A percentile compares a stretch with the other conserved stretches of the same genome.
These are phyloP conservation scores for Pseudofabraea citricarpa DNA, from an alignment of 2,329 filamentous ascomycete species.

Conservation along the genomic window DNA sequence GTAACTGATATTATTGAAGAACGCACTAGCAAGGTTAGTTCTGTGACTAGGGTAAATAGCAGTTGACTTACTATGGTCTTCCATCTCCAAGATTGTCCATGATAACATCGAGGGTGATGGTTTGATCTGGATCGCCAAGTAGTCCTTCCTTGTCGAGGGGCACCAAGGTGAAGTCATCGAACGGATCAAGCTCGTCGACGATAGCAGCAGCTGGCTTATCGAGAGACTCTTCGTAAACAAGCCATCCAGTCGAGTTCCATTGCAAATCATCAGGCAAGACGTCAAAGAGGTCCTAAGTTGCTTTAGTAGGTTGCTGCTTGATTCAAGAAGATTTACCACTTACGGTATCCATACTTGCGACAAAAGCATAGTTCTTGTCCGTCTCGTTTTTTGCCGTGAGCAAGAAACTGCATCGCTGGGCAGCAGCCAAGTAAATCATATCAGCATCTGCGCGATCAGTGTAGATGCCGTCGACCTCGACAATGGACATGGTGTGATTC, in stretches of 20 bases:
- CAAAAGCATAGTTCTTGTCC: constrained; percentile 59
- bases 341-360: constrained; percentile 63
- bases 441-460: constrained; percentile 54
- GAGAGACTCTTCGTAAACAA: constrained; percentile 49
- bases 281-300: constrained; percentile 55
- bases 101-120: constrained; percentile 56
- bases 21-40: constrained; percentile 31
- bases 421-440: constrained; percentile 62
- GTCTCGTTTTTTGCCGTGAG: constrained; percentile 60
- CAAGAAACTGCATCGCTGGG: constrained; percentile 61
- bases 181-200: constrained; percentile 58
- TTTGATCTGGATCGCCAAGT: constrained; percentile 56
- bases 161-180: constrained; percentile 69
- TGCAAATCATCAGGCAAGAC: constrained; percentile 61
- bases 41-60: not conserved
- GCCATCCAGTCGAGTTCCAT: constrained; percentile 62
- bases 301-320: not conserved
- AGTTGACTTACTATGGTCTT: constrained; percentile 51
- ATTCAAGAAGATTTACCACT: not conserved
- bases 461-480: constrained; percentile 72
- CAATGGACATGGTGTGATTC: constrained; percentile 61
- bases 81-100: constrained; percentile 68
- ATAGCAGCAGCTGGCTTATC: constrained; percentile 44
- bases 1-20: constrained; percentile 62
- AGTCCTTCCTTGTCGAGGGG: constrained; percentile 62